phyloP scores from a whole-genome alignment of 768 basidiomycete species.

The Leccinellum albellum region DNA sequence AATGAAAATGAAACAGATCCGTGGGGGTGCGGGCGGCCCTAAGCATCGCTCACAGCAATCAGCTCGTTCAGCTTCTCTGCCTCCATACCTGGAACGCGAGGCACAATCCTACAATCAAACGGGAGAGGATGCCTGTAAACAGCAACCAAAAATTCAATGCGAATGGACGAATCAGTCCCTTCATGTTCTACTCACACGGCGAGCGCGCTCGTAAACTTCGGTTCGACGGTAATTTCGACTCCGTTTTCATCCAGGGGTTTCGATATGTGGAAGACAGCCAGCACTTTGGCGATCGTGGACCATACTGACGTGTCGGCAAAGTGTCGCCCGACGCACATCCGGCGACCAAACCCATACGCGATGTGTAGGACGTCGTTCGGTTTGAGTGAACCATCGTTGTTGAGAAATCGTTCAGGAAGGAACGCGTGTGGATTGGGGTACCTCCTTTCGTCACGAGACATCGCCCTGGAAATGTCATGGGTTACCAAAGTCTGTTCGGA shows the following conservation, averaged over 20 bases:
- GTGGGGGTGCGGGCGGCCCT: not conserved
- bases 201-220: slow-evolving; percentile 9
- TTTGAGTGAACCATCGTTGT: slow-evolving; percentile 21
- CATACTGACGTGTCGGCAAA: slow-evolving; percentile 20
- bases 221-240: slow-evolving; percentile 13
- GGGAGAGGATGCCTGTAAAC: slow-evolving; percentile 4
- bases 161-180: not conserved
- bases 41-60: slow-evolving; percentile 1
- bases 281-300: slow-evolving; percentile 9
- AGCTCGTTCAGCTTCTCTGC: not conserved
- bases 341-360: slow-evolving; percentile 25
- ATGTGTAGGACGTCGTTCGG: slow-evolving; percentile 6
- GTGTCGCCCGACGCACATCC: slow-evolving; percentile 23
- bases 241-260: slow-evolving; percentile 2
- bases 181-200: slow-evolving; percentile 4
- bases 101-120: slow-evolving; percentile 4
- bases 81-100: slow-evolving; percentile 3
- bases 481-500: too few species aligned
- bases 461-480: slow-evolving; percentile 2
- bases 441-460: slow-evolving; percentile 22
- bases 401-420: slow-evolving; percentile 38
- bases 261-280: slow-evolving; percentile 9
- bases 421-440: slow-evolving; percentile 35
- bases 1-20: not conserved
- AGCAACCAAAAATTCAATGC: not conserved